These are phyloP conservation scores for Fusarium bactridioides DNA, from an alignment of 2,329 filamentous ascomycete species.

Conservation along the genomic window DNA sequence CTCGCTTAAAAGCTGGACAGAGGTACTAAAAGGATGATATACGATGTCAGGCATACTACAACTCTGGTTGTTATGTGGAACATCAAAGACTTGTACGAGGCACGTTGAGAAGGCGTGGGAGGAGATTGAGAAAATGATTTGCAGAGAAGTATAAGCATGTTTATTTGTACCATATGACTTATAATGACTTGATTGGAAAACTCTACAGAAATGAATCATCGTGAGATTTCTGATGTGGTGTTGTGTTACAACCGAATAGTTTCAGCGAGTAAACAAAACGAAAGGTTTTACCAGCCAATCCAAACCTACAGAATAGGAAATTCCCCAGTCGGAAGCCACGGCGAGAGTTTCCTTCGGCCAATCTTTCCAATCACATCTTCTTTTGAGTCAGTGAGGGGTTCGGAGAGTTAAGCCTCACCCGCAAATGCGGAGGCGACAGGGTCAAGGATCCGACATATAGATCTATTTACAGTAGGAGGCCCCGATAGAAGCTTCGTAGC, in stretches of 20 bases:
- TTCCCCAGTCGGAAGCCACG: not conserved
- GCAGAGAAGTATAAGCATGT: not conserved
- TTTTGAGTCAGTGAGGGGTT: not conserved
- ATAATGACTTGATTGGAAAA: too few species aligned
- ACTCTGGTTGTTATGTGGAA: not conserved
- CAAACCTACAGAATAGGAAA: not conserved
- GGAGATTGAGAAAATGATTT: not conserved
- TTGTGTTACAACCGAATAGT: not conserved
- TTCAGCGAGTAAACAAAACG: not conserved
- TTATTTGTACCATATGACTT: too few species aligned
- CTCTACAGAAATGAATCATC: not conserved
- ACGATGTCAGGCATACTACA: not conserved
- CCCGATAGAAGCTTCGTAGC: conserved; percentile 14
- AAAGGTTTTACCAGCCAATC: conserved; percentile 1
- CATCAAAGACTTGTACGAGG: not conserved
- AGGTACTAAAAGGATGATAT: not conserved
- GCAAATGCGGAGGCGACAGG: conserved; percentile 6
- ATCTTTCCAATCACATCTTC: conserved; percentile 5
- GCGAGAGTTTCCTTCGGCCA: conserved; percentile 7
- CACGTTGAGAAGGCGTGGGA: not conserved
- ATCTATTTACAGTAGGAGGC: conserved; percentile 17
- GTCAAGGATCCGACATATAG: not conserved
- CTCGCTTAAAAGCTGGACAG: too few species aligned
- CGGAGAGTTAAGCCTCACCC: conserved; percentile 6
- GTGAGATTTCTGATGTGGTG: not conserved